Base-by-base conservation (phyloP, 2,329 filamentous ascomycete genomes). In the Colletotrichum melonis region DNA sequence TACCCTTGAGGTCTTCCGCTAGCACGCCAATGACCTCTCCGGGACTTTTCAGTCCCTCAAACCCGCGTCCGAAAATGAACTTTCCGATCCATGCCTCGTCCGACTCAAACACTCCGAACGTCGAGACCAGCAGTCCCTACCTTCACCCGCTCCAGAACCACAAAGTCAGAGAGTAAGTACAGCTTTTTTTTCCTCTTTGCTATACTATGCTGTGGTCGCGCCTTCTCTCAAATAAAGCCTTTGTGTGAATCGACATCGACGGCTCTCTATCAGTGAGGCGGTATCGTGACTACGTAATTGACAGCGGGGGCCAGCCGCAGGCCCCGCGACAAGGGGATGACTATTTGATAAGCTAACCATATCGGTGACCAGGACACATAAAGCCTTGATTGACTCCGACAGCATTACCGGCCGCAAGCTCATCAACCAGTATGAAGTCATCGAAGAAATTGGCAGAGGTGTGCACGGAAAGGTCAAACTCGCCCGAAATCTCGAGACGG, bases 401-500 rank as follows among this genome's bases (percentile, higher is more conserved):
- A 90, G 90, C 67, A 89, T 95, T 75, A 97, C 96, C 5, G 97
- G 97, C 72, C 94, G 97, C 75, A 99, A 99, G 85, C 89, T 95
- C 66, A 97, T 99, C 87, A 99, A 99, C 80, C 94, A 98, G 80
- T 99, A 99, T 84, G 95, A 98, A 83, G 94, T 99, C 78, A 93
- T 98, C 76, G 94, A 97, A 82, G 97, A 99, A 84, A 94, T 99
- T 67, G 97, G 97, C 68, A 93, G 97, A 73, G 97, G 97, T 63
- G 94, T 98, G 78, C 97, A 99, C 81, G 97, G 97, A 79, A 99
- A 98, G 85, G 97, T 99, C 80, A 99, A 99, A 84, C 88, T 98
- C 60, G 97, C 95, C 60, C 91, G 95, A 67, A 95, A 97, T 80
- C 86, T 95, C 58, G 87, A 92, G 69, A 95, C 90, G 1, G 89